These are phyloP conservation scores for Lachancea quebecensis DNA, from an alignment of 805 yeast species.

Conservation along the genomic window DNA sequence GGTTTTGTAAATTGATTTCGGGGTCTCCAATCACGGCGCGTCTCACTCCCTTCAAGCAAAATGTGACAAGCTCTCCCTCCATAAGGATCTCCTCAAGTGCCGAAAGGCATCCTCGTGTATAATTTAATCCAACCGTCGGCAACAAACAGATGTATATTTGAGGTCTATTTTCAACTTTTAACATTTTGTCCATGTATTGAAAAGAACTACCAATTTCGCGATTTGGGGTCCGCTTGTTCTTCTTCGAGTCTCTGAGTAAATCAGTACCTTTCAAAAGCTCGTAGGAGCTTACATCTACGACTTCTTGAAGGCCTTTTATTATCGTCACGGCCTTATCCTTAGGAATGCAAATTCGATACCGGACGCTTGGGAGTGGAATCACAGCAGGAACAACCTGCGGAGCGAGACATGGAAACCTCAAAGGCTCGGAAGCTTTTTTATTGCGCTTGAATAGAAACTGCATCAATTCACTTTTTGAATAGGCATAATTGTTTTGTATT, in stretches of 20 bases:
- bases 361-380: constrained; percentile 55
- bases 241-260: too few relatives aligned
- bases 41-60: constrained; percentile 16
- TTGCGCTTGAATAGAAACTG: background rate
- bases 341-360: constrained; percentile 50
- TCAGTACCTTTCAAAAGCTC: background rate
- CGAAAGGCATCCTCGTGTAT: constrained; percentile 15
- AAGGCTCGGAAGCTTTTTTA: background rate
- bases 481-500: too few relatives aligned
- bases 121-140: constrained; percentile 13
- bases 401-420: constrained; percentile 7
- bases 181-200: constrained; percentile 4
- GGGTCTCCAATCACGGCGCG: constrained; percentile 16
- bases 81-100: constrained; percentile 11
- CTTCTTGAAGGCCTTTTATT: constrained; percentile 40
- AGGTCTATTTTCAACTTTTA: constrained; percentile 18
- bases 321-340: constrained; percentile 12
- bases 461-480: too few relatives aligned
- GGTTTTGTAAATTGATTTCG: constrained; percentile 11
- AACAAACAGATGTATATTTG: constrained; percentile 28
- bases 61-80: constrained; percentile 8
- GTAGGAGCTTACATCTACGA: constrained; percentile 34
- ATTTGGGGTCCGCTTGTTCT: background rate
- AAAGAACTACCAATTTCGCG: background rate
- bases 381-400: constrained; percentile 20